Evolutionary conservation across 352 stramenopile genomes (phyloP).

Genomic region (Thraustochytrium striatum): DNA sequence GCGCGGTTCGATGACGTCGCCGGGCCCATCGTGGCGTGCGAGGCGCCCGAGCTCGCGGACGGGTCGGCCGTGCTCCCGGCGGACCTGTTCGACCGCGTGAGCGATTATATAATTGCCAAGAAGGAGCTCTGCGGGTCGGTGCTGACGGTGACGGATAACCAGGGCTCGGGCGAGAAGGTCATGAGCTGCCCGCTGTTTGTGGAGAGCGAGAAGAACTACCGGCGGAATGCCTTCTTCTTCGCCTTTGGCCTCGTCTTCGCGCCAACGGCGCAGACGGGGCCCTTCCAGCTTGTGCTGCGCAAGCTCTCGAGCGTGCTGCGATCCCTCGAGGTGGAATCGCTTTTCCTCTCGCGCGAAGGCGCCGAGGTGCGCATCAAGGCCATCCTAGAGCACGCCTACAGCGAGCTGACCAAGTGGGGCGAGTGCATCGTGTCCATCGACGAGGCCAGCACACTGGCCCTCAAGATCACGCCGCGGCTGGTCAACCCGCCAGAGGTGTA

Average conservation of each 20-base stretch:
- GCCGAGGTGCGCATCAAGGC: slow-evolving; percentile 8
- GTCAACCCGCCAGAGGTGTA: slow-evolving; percentile 23
- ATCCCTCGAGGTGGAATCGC: slow-evolving; percentile 23
- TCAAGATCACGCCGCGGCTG: slow-evolving; percentile 32
- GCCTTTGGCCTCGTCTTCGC: slow-evolving; percentile 27
- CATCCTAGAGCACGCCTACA: slow-evolving; percentile 1
- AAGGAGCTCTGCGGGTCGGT: slow-evolving; percentile 42
- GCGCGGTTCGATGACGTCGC: slow-evolving; percentile 34
- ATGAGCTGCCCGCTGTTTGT: slow-evolving; percentile 36
- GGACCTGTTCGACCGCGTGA: slow-evolving; percentile 27
- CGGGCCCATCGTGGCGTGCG: slow-evolving; percentile 20
- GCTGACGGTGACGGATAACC: slow-evolving; percentile 29
- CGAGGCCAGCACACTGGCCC: slow-evolving; percentile 10
- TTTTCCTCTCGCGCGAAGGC: background rate
- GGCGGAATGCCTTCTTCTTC: slow-evolving; percentile 30
- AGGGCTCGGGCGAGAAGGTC: background rate
- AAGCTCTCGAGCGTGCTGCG: slow-evolving; percentile 34
- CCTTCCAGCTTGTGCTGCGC: slow-evolving; percentile 7
- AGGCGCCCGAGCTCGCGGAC: background rate
- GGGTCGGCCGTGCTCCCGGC: background rate
- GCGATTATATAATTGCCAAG: slow-evolving; percentile 32
- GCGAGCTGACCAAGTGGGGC: slow-evolving; percentile 22
- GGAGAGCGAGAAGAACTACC: slow-evolving; percentile 9
- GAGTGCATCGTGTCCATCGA: slow-evolving; percentile 34
- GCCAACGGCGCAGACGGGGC: slow-evolving; percentile 1